Base-by-base conservation (phyloP, 78 protist species). In the Bigelowiella natans region DNA sequence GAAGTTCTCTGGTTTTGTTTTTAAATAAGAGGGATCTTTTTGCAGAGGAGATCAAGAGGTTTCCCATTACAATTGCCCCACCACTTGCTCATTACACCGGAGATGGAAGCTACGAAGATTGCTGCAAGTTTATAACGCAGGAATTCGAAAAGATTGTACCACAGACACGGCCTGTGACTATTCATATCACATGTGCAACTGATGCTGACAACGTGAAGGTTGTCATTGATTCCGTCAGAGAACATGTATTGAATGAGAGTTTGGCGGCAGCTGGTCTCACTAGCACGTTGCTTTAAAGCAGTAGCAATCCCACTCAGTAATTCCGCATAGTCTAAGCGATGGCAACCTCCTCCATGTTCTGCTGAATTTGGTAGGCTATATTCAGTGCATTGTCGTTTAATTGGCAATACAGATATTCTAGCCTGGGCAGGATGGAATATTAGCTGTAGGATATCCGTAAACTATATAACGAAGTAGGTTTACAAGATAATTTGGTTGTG, bases 1-100 rank as follows among this genome's bases (percentile, higher is more conserved):
- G 34, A 51, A 51, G 73, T 51, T 93, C 96, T 51, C 95, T 97
- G 94, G 95, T 97, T 31, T 94, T 97, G 85, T 97, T 97, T 91
- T 88, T 95, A 31, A 97, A 97, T 95, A 97, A 97, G 92, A 91
- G 40, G 39, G 90, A 88, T 39, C 83, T 88, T 18, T 88, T 88
- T 7, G 83, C 37, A 85, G 1, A 89, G 39, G 63, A 89, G 86
- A 38, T 89, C 1, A 31, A 88, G 7, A 39, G 18, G 38, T 39
- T 85, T 11, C 87, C 87, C 7, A 37, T 85, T 11, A 85, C 36
- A 29, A 85, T 37, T 37, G 7, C 51, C 37, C 51, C 36, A 18
- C 87, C 87, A 28, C 38, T 85, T 28, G 30, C 7, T 7, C 51
- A 85, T 85, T 85, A 85, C 87, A 11, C 7, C 38, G 87, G 87